A percentile compares a stretch with the other conserved stretches of the same genome.
phyloP scores from a whole-genome alignment of 305 asterid species.

The Solanum aculeatissimum region DNA sequence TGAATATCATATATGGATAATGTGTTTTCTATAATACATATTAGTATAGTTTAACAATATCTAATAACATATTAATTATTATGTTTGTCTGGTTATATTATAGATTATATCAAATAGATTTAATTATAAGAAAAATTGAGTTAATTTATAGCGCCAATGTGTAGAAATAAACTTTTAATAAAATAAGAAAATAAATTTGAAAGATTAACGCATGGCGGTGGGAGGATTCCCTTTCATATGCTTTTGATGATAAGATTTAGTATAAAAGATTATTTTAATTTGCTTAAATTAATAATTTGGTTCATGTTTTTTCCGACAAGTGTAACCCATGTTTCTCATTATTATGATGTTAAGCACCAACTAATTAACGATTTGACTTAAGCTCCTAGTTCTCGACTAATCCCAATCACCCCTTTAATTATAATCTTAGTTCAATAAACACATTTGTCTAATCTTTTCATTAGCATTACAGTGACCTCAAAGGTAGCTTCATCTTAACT shows the following conservation, averaged over 20 bases:
- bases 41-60: background rate
- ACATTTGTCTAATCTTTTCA: background rate
- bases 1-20: background rate
- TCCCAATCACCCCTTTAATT: constrained; percentile 6
- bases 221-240: constrained; percentile 7
- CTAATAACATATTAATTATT: background rate
- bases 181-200: background rate
- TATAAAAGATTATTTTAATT: background rate
- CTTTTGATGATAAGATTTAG: constrained; percentile 12
- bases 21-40: background rate
- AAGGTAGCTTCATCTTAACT: background rate
- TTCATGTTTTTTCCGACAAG: constrained; percentile 37
- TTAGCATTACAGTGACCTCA: background rate
- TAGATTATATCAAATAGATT: too few relatives aligned
- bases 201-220: background rate
- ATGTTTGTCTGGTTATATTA: background rate
- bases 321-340: constrained; percentile 21
- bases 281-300: constrained; percentile 1
- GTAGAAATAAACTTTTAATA: background rate
- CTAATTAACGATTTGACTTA: background rate
- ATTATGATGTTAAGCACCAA: background rate
- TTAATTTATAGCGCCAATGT: background rate
- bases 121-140: too few relatives aligned
- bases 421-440: background rate
- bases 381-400: constrained; percentile 21